Evolutionary conservation across 495 filamentous ascomycete genomes (phyloP), one percentile per base, ranked within the genome.

Genomic region (Pyronema domesticum): DNA sequence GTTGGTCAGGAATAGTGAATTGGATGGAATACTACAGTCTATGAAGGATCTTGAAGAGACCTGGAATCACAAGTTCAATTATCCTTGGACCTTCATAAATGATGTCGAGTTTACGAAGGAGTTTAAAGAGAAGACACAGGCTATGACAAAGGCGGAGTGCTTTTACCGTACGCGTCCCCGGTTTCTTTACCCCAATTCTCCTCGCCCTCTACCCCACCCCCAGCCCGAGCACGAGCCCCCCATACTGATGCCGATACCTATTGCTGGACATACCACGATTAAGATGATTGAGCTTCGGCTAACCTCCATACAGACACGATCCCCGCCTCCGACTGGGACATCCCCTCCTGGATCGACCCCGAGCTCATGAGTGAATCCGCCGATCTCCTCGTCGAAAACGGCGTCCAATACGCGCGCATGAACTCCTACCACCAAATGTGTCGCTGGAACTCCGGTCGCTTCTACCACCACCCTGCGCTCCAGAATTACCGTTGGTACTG

Each of bases 11-110:
- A 96, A 99, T 62, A 78, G 82, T 59, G 93, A 99, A 70, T 64
- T 95, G 7, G 67, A 79, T 19, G 85, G 82, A 11, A 81, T 96
- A 74, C 68, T 99, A 23, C 76, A 80, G 60, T 80, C 85, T 6
- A 99, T 99, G 82, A 69, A 70, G 42, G 89, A 96, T 66, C 73
- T 96, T 50, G 93, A 99, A 69, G 70, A 85, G 57, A 95, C 89
- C 7, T 99, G 87, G 85, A 99, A 99, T 66, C 74, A 78, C 72
- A 99, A 96, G 66, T 99, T 96, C 76, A 96, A 99, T 70, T 99
- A 96, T 68, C 93, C 93, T 13, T 99, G 91, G 83, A 95, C 87
- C 46, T 96, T 99, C 70, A 89, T 99, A 73, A 99, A 99, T 70
- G 91, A 98, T 64, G 81, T 81, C 33, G 83, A 82, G 11, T 98